A percentile compares a stretch with the other conserved stretches of the same genome.
phyloP scores from a whole-genome alignment of 2,329 filamentous ascomycete species.

The Stagonosporopsis rhizophila region DNA sequence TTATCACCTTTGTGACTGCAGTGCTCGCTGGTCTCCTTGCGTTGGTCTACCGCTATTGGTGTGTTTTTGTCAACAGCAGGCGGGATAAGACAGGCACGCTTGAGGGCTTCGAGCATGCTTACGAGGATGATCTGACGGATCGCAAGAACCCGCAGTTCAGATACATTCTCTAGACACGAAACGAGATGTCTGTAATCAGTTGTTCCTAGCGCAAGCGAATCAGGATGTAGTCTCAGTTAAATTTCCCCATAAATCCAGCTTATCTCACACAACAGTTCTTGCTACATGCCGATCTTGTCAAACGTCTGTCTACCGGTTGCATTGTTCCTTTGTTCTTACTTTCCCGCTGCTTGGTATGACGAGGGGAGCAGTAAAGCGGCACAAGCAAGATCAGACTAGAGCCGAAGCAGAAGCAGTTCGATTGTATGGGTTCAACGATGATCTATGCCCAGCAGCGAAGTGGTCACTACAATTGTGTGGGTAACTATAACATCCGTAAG shows the following conservation, averaged over 20 bases:
- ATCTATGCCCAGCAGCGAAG: too few species aligned
- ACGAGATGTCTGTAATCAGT: background rate
- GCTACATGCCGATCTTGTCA: too few species aligned
- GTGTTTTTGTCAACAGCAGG: conserved; percentile 53
- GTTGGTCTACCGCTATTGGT: conserved; percentile 55
- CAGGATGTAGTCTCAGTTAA: background rate
- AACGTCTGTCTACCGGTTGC: too few species aligned
- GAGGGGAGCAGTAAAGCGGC: too few species aligned
- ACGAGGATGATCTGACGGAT: conserved; percentile 61
- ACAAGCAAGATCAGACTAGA: too few species aligned
- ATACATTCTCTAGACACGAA: conserved; percentile 20
- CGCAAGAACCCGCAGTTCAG: conserved; percentile 30
- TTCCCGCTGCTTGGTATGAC: too few species aligned
- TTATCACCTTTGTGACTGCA: conserved; percentile 49
- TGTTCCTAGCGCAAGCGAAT: background rate
- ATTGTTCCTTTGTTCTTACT: too few species aligned
- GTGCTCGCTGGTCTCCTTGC: conserved; percentile 47
- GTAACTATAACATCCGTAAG: background rate
- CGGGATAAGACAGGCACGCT: conserved; percentile 52
- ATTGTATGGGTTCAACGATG: too few species aligned
- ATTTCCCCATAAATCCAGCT: background rate
- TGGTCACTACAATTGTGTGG: too few species aligned
- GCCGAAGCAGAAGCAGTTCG: too few species aligned
- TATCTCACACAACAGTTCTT: too few species aligned
- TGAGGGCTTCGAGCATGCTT: conserved; percentile 61